Conservation (phyloP, 495 filamentous ascomycete genomes). For the Daldinia vernicosa region DNA sequence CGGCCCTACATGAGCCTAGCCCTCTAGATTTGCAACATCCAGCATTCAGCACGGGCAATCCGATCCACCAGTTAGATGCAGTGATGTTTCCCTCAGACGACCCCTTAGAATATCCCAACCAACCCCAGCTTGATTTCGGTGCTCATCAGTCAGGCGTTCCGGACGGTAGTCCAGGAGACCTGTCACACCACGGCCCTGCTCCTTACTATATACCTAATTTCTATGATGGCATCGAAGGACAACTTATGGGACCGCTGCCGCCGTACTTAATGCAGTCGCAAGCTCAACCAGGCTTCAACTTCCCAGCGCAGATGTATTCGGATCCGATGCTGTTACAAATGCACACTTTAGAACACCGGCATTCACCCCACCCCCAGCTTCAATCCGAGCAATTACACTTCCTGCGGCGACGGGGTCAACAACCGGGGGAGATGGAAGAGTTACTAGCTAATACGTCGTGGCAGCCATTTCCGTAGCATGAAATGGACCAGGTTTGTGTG, state of each 20-base stretch:
- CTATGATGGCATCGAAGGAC: conserved; percentile 59
- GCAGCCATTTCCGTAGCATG: conserved; percentile 46
- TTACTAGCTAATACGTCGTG: conserved; percentile 50
- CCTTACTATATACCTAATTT: conserved; percentile 54
- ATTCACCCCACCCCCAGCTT: conserved; percentile 41
- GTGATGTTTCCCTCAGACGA: conserved; percentile 95
- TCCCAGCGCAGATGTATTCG: conserved; percentile 52
- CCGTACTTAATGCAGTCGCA: conserved; percentile 56
- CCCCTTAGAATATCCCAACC: conserved; percentile 88
- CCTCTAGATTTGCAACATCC: conserved; percentile 49
- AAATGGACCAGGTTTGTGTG: conserved; percentile 44
- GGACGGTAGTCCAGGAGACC: conserved; percentile 33
- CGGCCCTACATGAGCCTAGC: conserved; percentile 41
- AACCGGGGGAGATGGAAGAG: conserved; percentile 52
- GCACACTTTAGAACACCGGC: conserved; percentile 37
- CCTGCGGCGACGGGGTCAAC: conserved; percentile 43
- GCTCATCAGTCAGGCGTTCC: conserved; percentile 40
- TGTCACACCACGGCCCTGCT: conserved; percentile 42
- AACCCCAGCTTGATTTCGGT: conserved; percentile 72
- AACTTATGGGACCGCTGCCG: conserved; percentile 57
- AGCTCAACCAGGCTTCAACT: conserved; percentile 49
- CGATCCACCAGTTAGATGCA: conserved; percentile 76
- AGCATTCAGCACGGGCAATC: conserved; percentile 51
- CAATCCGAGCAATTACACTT: conserved; percentile 33
- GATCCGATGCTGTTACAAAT: conserved; percentile 45